Evolutionary conservation across 805 yeast genomes (phyloP), one percentile per base, ranked within the genome.

Genomic region (Zygoascus tannicola): DNA sequence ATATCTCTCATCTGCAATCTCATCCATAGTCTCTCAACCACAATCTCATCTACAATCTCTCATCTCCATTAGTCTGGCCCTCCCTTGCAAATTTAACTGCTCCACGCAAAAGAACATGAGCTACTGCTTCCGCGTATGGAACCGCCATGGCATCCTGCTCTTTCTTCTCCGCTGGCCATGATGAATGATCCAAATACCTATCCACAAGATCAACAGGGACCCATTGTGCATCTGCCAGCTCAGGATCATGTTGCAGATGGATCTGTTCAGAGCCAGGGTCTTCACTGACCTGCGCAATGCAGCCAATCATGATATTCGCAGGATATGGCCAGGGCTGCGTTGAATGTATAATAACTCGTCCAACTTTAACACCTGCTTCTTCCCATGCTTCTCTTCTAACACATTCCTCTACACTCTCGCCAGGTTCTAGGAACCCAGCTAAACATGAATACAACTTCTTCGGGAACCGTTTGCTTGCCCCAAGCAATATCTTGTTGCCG

Each of bases 301-400:
- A 88, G 7, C 97, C 97, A 52, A 90, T 74, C 97, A 90, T 90
- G 54, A 90, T 64, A 59, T 81, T 86, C 0, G 85, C 87, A 1
- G 97, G 97, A 62, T 80, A 90, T 15, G 98, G 98, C 98, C 98
- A 90, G 3, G 98, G 97, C 64, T 90, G 97, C 10, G 92, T 75
- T 54, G 78, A 69, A 19, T 81, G 64, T 43, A 90, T 71, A 41
- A 70, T 63, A 22, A 90, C 81, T 3, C 73, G 60, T 12, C 66
- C 65, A 22, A 71, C 78, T 43, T 64, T 70, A 30, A 86, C 82
- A 5, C 98, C 98, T 4, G 97, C 81, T 62, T 90, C 98, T 60
- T 90, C 98, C 86, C 92, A 88, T 23, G 85, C 81, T 61, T 90
- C 98, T 50, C 98, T 70, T 37, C 80, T 68, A 19, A 90, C 83